A percentile compares a stretch with the other conserved stretches of the same genome.
Conservation (phyloP, 1,284 basidiomycete species). For the Boletus nobilissimus region DNA sequence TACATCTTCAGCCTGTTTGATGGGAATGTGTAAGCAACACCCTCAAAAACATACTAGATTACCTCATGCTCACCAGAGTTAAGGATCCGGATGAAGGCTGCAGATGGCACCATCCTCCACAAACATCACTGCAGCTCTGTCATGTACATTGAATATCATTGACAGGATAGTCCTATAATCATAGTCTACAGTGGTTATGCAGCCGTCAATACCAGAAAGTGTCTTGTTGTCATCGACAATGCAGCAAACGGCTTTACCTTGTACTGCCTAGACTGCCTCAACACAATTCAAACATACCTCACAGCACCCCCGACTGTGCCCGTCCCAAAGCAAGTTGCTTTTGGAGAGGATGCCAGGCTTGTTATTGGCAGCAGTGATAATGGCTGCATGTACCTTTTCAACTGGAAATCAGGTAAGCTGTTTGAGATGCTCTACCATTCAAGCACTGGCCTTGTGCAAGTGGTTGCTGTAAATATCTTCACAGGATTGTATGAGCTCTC, state of each 20-base stretch:
- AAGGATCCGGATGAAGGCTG: not conserved
- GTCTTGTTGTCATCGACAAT: not conserved
- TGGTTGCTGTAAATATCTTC: too few relatives aligned
- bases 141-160: too few relatives aligned
- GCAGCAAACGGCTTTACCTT: not conserved
- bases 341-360: not conserved
- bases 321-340: not conserved
- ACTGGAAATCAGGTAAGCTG: not conserved
- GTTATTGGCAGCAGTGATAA: not conserved
- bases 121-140: not conserved
- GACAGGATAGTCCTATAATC: too few relatives aligned
- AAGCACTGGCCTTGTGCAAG: not conserved
- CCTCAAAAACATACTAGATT: not conserved
- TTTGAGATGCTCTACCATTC: not conserved
- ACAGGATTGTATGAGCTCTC: too few relatives aligned
- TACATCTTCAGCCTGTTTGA: not conserved
- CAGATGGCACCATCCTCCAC: not conserved
- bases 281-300: not conserved
- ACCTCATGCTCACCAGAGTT: not conserved
- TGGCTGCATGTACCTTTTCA: not conserved
- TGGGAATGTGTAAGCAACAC: not conserved
- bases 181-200: not conserved
- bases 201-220: not conserved
- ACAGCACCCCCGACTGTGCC: not conserved
- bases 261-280: not conserved